Conservation (phyloP, 2,329 filamentous ascomycete genomes). For the Botryotinia calthae region DNA sequence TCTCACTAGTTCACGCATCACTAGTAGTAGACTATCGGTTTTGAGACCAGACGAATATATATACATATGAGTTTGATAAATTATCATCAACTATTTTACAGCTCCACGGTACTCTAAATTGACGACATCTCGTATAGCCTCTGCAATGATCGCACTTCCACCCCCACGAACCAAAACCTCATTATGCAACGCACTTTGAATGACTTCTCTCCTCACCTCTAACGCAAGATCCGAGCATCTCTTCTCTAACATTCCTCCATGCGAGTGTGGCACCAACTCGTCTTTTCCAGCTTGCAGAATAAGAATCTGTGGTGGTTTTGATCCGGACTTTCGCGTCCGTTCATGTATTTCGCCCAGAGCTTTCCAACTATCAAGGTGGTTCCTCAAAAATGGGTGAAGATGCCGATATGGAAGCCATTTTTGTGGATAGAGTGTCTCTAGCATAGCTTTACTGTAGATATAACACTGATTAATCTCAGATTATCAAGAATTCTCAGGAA, state of each 20-base stretch:
- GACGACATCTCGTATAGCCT: slow-evolving; percentile 41
- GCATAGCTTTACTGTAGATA: slow-evolving; percentile 54
- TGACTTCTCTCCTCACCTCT: slow-evolving; percentile 44
- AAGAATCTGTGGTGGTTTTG: slow-evolving; percentile 31
- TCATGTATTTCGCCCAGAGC: slow-evolving; percentile 49
- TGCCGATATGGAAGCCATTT: slow-evolving; percentile 77
- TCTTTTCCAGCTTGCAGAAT: slow-evolving; percentile 58
- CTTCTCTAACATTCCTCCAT: slow-evolving; percentile 47
- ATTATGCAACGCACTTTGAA: slow-evolving; percentile 55
- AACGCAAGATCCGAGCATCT: slow-evolving; percentile 50
- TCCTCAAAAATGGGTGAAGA: slow-evolving; percentile 70
- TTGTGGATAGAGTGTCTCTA: slow-evolving; percentile 70
- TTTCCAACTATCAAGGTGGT: slow-evolving; percentile 54
- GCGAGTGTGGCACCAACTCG: slow-evolving; percentile 55
- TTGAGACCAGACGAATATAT: neutral
- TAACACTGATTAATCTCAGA: neutral
- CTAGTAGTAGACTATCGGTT: neutral
- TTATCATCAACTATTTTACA: neutral
- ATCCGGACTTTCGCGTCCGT: slow-evolving; percentile 31
- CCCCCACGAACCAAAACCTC: slow-evolving; percentile 50
- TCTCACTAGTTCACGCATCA: neutral
- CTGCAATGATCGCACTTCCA: slow-evolving; percentile 47
- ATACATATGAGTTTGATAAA: neutral
- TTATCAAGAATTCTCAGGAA: neutral
- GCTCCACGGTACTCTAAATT: neutral